Conservation (phyloP, 495 filamentous ascomycete genomes). For the Hypoxylon lienhwacheense region DNA sequence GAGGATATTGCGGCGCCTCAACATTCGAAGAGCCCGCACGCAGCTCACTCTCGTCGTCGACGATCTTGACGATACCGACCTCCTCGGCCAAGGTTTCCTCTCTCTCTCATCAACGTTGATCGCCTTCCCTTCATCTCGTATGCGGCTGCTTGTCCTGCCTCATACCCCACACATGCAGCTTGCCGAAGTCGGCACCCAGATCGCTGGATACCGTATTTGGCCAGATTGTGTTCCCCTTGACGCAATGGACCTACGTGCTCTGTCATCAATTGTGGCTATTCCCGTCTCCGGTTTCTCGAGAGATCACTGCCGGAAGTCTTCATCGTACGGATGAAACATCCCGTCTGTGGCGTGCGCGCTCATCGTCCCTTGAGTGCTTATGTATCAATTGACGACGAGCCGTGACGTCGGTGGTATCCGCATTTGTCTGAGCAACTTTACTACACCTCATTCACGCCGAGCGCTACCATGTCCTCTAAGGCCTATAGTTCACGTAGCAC, state of each 20-base stretch:
- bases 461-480: not conserved
- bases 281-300: conserved; percentile 1
- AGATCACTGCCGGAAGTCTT: conserved; percentile 11
- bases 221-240: conserved; percentile 32
- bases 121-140: conserved; percentile 15
- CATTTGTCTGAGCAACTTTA: conserved; percentile 7
- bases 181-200: conserved; percentile 35
- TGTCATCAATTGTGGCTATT: conserved; percentile 8
- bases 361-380: not conserved
- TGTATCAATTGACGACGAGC: conserved; percentile 1
- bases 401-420: conserved; percentile 9
- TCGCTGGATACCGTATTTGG: conserved; percentile 27
- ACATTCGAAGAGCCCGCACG: conserved; percentile 8
- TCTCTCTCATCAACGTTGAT: conserved; percentile 24
- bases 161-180: conserved; percentile 33
- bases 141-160: conserved; percentile 28
- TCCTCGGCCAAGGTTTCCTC: conserved; percentile 14
- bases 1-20: conserved; percentile 16
- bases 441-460: conserved; percentile 3
- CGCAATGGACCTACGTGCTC: conserved; percentile 27
- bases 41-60: conserved; percentile 18
- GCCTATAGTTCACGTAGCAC: conserved; percentile 7
- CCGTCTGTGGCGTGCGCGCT: conserved; percentile 9
- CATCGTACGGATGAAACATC: conserved; percentile 7
- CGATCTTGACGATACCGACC: conserved; percentile 29